phyloP scores from a whole-genome alignment of 345 rosid genomes.

The Populus alba region DNA sequence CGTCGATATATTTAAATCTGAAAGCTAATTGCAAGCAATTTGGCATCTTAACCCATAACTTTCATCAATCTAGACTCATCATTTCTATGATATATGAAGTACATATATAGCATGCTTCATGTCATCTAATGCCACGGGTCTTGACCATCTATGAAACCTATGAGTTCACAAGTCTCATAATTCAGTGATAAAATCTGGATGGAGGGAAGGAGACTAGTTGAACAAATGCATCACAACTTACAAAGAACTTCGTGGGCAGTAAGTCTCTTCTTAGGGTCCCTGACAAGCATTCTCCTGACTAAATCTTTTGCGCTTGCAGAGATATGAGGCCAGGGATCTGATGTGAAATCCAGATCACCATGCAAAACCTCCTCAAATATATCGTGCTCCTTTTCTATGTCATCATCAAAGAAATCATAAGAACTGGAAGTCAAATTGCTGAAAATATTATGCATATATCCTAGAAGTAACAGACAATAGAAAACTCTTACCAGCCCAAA shows the following conservation, averaged over 20 bases:
- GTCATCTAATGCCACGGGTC: background rate
- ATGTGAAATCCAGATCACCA: conserved; percentile 71
- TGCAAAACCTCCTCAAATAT: conserved; percentile 74
- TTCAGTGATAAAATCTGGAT: background rate
- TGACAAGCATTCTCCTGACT: conserved; percentile 66
- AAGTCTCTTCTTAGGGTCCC: conserved; percentile 60
- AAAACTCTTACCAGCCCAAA: conserved; percentile 74
- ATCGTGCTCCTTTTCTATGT: conserved; percentile 70
- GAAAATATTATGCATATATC: background rate
- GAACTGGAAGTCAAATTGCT: background rate
- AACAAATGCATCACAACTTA: conserved; percentile 31
- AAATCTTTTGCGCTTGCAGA: conserved; percentile 83
- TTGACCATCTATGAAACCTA: background rate
- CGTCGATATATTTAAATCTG: background rate
- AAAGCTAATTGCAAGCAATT: background rate
- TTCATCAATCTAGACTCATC: background rate
- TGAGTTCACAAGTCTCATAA: background rate
- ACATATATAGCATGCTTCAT: background rate
- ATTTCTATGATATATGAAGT: background rate
- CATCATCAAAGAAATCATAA: background rate
- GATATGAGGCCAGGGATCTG: conserved; percentile 87
- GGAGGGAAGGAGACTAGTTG: background rate
- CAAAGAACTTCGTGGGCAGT: conserved; percentile 76
- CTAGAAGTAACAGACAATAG: background rate
- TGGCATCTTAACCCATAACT: background rate